A percentile compares a stretch with the other conserved stretches of the same genome.
Conservation (phyloP, 192 early-diverging fungal species). For the Coemansia sp. region DNA sequence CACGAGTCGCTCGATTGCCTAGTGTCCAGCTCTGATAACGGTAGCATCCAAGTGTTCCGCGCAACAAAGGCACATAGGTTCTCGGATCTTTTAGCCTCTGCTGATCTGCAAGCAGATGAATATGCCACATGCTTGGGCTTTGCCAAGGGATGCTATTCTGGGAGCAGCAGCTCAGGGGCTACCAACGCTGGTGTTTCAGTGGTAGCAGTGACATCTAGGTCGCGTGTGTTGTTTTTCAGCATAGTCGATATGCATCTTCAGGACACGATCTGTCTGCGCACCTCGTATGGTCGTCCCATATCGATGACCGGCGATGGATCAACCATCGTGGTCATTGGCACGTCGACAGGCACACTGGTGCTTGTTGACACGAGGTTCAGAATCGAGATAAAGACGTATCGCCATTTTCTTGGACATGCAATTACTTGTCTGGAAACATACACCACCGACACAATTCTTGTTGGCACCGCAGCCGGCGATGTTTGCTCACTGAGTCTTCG, state of each 20-base stretch:
- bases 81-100: constrained; percentile 13
- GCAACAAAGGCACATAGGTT: constrained; percentile 23
- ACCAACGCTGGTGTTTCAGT: constrained; percentile 17
- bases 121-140: constrained; percentile 25
- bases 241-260: constrained; percentile 16
- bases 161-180: neutral
- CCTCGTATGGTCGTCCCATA: constrained; percentile 27
- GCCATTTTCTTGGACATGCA: constrained; percentile 26
- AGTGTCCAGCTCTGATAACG: constrained; percentile 77
- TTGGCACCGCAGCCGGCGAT: constrained; percentile 34
- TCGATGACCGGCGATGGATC: constrained; percentile 20
- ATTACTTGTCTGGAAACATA: constrained; percentile 27
- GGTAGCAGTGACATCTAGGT: constrained; percentile 37
- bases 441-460: constrained; percentile 23
- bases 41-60: constrained; percentile 75
- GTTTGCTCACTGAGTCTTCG: constrained; percentile 42
- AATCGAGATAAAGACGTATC: constrained; percentile 34
- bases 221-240: constrained; percentile 41
- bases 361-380: constrained; percentile 46
- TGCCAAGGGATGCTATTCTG: constrained; percentile 14
- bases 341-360: constrained; percentile 26
- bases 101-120: constrained; percentile 16
- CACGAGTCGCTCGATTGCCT: constrained; percentile 77
- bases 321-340: constrained; percentile 30
- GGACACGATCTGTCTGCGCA: constrained; percentile 16